phyloP scores from a whole-genome alignment of 495 filamentous ascomycete genomes.

The Penicillium soppii region DNA sequence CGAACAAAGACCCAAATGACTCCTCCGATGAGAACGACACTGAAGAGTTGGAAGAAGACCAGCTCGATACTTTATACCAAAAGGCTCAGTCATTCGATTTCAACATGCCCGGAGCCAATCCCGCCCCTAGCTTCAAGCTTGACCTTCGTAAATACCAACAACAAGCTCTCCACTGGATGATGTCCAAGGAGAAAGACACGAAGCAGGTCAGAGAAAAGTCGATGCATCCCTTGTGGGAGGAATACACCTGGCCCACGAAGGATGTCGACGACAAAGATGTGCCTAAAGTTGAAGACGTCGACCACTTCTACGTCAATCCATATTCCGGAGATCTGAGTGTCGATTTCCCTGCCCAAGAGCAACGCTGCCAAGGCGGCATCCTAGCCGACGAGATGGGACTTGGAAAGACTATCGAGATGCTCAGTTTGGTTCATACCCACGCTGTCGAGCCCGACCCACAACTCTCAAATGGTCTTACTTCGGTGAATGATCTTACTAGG shows the following conservation, averaged over 20 bases:
- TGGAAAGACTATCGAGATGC: constrained; percentile 97
- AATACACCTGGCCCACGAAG: constrained; percentile 85
- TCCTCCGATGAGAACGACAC: constrained; percentile 74
- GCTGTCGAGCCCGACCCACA: constrained; percentile 54
- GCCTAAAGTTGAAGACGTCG: constrained; percentile 58
- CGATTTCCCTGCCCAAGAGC: constrained; percentile 88
- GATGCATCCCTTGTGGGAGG: constrained; percentile 98
- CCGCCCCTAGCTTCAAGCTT: constrained; percentile 77
- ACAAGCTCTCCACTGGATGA: constrained; percentile 94
- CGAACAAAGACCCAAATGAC: constrained; percentile 42
- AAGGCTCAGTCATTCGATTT: constrained; percentile 98
- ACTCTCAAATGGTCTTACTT: constrained; percentile 28
- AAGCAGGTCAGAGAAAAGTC: constrained; percentile 64
- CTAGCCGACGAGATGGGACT: constrained; percentile 91
- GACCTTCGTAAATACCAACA: constrained; percentile 89
- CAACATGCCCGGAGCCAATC: constrained; percentile 79
- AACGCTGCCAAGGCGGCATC: constrained; percentile 91
- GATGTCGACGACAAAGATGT: constrained; percentile 81
- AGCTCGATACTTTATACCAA: constrained; percentile 89
- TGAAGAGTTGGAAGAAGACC: constrained; percentile 89
- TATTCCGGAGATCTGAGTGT: constrained; percentile 95
- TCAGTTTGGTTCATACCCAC: constrained; percentile 87
- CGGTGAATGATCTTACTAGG: constrained; percentile 56
- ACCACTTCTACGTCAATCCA: constrained; percentile 89
- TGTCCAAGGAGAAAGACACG: constrained; percentile 84